Base-by-base conservation (phyloP, 2,329 filamentous ascomycete species). In the Dothideomycetes sp. region DNA sequence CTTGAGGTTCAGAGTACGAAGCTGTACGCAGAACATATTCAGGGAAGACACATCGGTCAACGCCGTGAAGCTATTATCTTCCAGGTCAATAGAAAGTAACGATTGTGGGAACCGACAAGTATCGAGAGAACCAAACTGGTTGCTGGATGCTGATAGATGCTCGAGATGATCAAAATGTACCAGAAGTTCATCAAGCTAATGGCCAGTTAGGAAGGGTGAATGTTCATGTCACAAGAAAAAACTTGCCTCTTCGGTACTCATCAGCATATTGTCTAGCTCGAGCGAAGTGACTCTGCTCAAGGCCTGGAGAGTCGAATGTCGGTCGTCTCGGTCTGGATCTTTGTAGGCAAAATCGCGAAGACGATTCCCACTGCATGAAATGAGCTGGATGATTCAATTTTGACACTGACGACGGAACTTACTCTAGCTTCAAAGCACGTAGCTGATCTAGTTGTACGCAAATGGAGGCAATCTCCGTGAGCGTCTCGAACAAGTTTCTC, bases 401-500 rank as follows among this genome's bases (percentile, higher is more conserved):
- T 5, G 5, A 41, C 19, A 29, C 14, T 10, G 4, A 4, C 5
- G 7, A 4, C 19, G n/a, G 36, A 19, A 56, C 77, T n/a, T 64
- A 88, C 84, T 83, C 84, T 27, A 89, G 62, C 46, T 77, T 78
- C 49, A 95, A 57, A 36, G 64, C 75, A 41, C 65, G 74, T 47
- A 96, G 57, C 15, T 68, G 66, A n/a, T 72, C 69, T 27, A 96
- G 64, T 47, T 82, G 74, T 5, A 64, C 64, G 55, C 84, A 91
- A 30, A 96, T 82, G 2, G 72, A 67, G 14, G 76, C 70, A 8
- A 94, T 70, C 17, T 83, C 75, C 2, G 63, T 63, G 57, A 88
- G 73, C 9, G 63, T 64, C 40, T 79, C 76, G 51, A 96, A 78
- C 24, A 94, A 59, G 56, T 94, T 96, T 37, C 85, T 75, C 53